Conservation (phyloP, 495 filamentous ascomycete genomes). For the Penicillium waksmanii region DNA sequence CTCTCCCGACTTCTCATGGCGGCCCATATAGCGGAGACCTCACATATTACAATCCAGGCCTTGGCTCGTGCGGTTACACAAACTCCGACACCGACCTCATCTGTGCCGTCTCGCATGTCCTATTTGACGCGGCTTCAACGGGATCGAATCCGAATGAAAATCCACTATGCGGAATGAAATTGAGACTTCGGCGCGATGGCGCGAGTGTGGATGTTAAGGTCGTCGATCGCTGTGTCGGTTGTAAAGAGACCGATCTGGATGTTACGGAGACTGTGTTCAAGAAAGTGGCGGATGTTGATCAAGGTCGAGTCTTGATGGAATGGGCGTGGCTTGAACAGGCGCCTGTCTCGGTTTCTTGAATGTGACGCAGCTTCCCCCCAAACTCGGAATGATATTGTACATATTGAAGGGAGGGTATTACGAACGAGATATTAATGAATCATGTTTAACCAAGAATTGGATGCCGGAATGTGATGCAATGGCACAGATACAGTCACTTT, state of each 20-base stretch:
- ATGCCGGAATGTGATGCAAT: too few species aligned
- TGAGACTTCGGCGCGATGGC: slow-evolving; percentile 59
- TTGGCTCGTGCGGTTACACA: slow-evolving; percentile 72
- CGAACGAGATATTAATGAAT: too few species aligned
- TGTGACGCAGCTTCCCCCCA: too few species aligned
- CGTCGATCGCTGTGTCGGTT: slow-evolving; percentile 75
- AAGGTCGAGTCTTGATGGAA: slow-evolving; percentile 61
- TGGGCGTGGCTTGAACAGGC: slow-evolving; percentile 67
- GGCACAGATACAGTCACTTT: too few species aligned
- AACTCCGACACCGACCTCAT: slow-evolving; percentile 57
- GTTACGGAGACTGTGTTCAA: slow-evolving; percentile 64
- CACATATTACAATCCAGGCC: slow-evolving; percentile 69
- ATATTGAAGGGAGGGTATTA: too few species aligned
- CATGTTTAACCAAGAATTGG: too few species aligned
- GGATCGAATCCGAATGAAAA: slow-evolving; percentile 69
- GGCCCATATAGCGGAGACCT: slow-evolving; percentile 64
- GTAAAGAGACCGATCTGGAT: slow-evolving; percentile 67
- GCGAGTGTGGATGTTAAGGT: slow-evolving; percentile 67
- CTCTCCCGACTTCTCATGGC: slow-evolving; percentile 56
- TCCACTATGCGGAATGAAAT: slow-evolving; percentile 67
- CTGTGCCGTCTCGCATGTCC: slow-evolving; percentile 65
- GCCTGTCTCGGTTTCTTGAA: slow-evolving; percentile 22
- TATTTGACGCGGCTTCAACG: slow-evolving; percentile 64
- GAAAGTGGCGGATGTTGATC: slow-evolving; percentile 55
- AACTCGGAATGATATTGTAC: too few species aligned